These are phyloP conservation scores for Cicer bijugum DNA, from an alignment of 306 rosid species.

Conservation along the genomic window DNA sequence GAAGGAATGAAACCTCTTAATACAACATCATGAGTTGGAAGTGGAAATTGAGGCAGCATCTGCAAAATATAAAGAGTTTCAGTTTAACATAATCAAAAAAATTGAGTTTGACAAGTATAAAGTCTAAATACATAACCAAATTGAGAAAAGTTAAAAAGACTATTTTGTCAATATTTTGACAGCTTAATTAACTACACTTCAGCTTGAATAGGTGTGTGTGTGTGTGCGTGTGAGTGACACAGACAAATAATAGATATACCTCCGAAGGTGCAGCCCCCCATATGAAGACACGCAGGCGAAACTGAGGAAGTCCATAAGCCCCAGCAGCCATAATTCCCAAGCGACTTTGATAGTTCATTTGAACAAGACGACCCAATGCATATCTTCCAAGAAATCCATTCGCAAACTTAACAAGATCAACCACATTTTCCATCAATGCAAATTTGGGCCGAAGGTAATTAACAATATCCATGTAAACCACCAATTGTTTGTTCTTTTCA, in stretches of 20 bases:
- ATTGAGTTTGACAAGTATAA: no score
- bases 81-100: not conserved
- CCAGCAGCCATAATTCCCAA: conserved; percentile 92
- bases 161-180: no score
- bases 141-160: no score
- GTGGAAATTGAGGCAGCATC: conserved; percentile 80
- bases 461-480: conserved; percentile 80
- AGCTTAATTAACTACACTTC: not conserved
- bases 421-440: conserved; percentile 85
- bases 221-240: not conserved
- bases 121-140: no score
- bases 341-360: conserved; percentile 86
- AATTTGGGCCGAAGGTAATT: conserved; percentile 69
- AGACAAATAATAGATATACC: conserved; percentile 48
- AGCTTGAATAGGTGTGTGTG: not conserved
- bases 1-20: conserved; percentile 69
- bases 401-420: conserved; percentile 76
- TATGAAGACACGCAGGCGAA: conserved; percentile 82
- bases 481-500: conserved; percentile 76
- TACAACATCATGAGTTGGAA: conserved; percentile 82
- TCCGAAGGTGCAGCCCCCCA: conserved; percentile 86
- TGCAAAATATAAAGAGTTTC: conserved; percentile 37
- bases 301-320: conserved; percentile 89
- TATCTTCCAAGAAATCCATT: conserved; percentile 87
- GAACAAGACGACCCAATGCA: conserved; percentile 83